Evolutionary conservation across 768 basidiomycete genomes (phyloP).

Genomic region (Trametes cubensis): DNA sequence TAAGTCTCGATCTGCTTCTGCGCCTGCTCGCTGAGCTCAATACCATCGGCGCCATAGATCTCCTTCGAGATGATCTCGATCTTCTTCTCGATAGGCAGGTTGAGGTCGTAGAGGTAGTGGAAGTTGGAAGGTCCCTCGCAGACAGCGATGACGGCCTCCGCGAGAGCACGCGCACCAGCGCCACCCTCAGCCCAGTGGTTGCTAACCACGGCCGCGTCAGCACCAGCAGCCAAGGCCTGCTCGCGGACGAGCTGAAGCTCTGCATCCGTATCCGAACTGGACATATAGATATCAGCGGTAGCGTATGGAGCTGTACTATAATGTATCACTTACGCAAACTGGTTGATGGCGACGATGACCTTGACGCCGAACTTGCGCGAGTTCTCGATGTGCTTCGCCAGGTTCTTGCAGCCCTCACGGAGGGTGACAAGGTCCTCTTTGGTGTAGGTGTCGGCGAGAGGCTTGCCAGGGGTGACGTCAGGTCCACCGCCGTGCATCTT

Average conservation of each 20-base stretch:
- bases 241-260: constrained; percentile 86
- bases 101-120: constrained; percentile 90
- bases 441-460: constrained; percentile 91
- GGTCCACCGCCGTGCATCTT: constrained; percentile 99
- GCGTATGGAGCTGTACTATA: not conserved
- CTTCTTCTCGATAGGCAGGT: constrained; percentile 84
- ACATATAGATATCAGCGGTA: not conserved
- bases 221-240: constrained; percentile 80
- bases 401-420: constrained; percentile 89
- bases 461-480: constrained; percentile 94
- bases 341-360: constrained; percentile 94
- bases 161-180: constrained; percentile 84
- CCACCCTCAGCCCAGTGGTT: constrained; percentile 99
- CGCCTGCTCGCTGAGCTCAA: constrained; percentile 84
- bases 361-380: constrained; percentile 95
- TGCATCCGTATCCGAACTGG: constrained; percentile 84
- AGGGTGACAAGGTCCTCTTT: constrained; percentile 90
- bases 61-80: constrained; percentile 85
- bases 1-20: constrained; percentile 87
- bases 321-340: constrained; percentile 73
- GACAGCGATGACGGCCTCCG: constrained; percentile 86
- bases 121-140: constrained; percentile 85
- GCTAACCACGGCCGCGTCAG: constrained; percentile 92
- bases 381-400: constrained; percentile 92
- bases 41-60: constrained; percentile 93